Percentiles rank a stretch among this genome's conserved stretches.
phyloP scores from a whole-genome alignment of 148 eudicot genomes.

The Hydrangea macrophylla region DNA sequence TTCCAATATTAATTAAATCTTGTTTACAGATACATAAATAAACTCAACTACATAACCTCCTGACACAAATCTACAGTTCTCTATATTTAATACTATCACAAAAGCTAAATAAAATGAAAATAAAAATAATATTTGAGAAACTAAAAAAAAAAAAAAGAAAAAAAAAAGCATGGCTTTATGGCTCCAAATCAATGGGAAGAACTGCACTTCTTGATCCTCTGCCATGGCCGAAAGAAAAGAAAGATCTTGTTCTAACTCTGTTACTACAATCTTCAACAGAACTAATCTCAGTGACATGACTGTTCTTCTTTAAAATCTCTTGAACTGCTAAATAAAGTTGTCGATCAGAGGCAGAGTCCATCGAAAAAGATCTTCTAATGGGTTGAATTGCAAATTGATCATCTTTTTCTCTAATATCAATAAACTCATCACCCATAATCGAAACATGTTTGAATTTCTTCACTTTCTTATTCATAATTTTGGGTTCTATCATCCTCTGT shows the following conservation, averaged over 20 bases:
- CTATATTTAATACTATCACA: slow-evolving; percentile 14
- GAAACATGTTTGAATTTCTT: slow-evolving; percentile 29
- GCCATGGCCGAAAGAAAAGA: slow-evolving; percentile 68
- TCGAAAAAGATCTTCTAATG: slow-evolving; percentile 74
- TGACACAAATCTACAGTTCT: slow-evolving; percentile 6
- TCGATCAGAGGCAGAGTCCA: slow-evolving; percentile 66
- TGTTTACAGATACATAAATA: slow-evolving; percentile 6
- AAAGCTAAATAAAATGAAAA: slow-evolving; percentile 15
- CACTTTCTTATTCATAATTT: slow-evolving; percentile 1
- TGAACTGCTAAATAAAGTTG: slow-evolving; percentile 58
- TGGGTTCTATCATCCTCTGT: slow-evolving; percentile 14
- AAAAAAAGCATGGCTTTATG: slow-evolving; percentile 17
- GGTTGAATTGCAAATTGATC: slow-evolving; percentile 54
- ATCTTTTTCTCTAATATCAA: slow-evolving; percentile 49
- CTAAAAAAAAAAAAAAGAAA: background rate
- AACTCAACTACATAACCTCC: background rate
- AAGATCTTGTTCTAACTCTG: slow-evolving; percentile 48
- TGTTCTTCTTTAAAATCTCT: slow-evolving; percentile 25
- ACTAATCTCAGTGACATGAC: slow-evolving; percentile 21
- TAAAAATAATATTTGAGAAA: background rate
- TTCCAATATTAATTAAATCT: slow-evolving; percentile 14
- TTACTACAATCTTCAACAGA: slow-evolving; percentile 25
- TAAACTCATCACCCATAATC: slow-evolving; percentile 80
- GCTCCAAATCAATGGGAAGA: slow-evolving; percentile 48
- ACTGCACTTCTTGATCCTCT: slow-evolving; percentile 54